Base-by-base conservation (phyloP, 164 flowering plant genomes). In the Berberis vulgaris region DNA sequence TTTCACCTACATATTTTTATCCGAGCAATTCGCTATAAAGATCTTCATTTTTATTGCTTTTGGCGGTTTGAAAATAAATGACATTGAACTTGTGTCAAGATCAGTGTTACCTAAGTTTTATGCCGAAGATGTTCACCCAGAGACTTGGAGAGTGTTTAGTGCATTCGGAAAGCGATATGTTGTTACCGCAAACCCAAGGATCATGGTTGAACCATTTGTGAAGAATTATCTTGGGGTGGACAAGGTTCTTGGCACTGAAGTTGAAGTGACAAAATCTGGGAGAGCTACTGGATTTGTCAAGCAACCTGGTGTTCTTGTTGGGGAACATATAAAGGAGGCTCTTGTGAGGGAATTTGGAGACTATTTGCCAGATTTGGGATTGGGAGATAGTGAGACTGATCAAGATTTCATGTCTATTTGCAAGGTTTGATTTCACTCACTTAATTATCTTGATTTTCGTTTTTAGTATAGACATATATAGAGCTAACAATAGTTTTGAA, bases 151-250 rank as follows among this genome's bases (percentile, higher is more conserved):
- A 43, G 88, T 85, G 65, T 88, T 86, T 73, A 81, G 73, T 54
- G 74, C 91, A 1, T 86, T 77, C 38, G 89, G 89, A 5, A 82
- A 76, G 63, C 52, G 86, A n/a, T 83, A 74, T 59, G 68, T 88
- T 0, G 71, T 88, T 8, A 88, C 96, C 0, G 87, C 85, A 0
- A 83, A 60, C 45, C 96, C 96, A 1, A 73, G 87, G 57, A 50
- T 88, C 2, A 83, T 88, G 96, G 91, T 86, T 13, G 96, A 88
- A 65, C 89, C 75, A 1, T 88, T 88, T 65, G 87, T 66, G 13
- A 82, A 74, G 72, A 60, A 56, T 2, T 86, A 73, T 63, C 52
- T 88, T 0, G 92, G 92, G 0, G 90, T 79, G 4, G 96, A 88
- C 43, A 80, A 76, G 73, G 92, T 88, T 9, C 67, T 88, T 6